Evolutionary conservation across 495 filamentous ascomycete genomes (phyloP).

Genomic region (Cryomyces minteri): DNA sequence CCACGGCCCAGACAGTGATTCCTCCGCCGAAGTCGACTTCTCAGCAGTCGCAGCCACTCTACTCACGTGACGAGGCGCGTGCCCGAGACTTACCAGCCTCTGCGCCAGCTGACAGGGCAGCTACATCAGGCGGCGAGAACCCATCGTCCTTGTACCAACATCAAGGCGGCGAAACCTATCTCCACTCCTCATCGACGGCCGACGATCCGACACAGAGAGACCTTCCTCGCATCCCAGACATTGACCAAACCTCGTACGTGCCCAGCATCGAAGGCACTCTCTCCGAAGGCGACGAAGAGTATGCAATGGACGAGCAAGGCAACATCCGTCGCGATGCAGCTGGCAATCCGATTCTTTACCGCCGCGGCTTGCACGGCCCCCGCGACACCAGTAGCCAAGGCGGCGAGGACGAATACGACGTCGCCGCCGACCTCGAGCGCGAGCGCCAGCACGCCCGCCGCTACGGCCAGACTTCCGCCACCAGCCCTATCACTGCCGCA

Average conservation of each 20-base stretch:
- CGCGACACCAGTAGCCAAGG: conserved; percentile 12
- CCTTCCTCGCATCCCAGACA: conserved; percentile 12
- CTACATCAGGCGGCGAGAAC: not conserved
- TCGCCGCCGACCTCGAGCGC: conserved; percentile 25
- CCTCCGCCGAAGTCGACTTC: not conserved
- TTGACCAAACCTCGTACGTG: conserved; percentile 33
- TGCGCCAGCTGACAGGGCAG: not conserved
- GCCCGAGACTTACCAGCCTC: not conserved
- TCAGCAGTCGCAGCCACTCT: not conserved
- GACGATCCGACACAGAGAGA: conserved; percentile 5
- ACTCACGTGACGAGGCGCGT: not conserved
- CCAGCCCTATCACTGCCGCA: conserved; percentile 5
- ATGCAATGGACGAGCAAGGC: conserved; percentile 26
- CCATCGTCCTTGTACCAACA: conserved; percentile 10
- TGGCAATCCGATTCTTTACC: conserved; percentile 8
- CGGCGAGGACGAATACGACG: conserved; percentile 37
- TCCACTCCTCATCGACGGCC: conserved; percentile 7
- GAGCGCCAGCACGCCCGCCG: conserved; percentile 28
- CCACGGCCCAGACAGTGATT: conserved; percentile 3
- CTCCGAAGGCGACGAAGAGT: conserved; percentile 35
- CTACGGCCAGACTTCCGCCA: conserved; percentile 19
- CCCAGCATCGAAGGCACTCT: conserved; percentile 30
- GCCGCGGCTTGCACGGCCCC: conserved; percentile 12
- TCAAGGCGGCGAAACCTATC: conserved; percentile 6
- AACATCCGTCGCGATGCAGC: conserved; percentile 6